phyloP scores from a whole-genome alignment of 2,329 filamentous ascomycete genomes.

The Periconia sp. region DNA sequence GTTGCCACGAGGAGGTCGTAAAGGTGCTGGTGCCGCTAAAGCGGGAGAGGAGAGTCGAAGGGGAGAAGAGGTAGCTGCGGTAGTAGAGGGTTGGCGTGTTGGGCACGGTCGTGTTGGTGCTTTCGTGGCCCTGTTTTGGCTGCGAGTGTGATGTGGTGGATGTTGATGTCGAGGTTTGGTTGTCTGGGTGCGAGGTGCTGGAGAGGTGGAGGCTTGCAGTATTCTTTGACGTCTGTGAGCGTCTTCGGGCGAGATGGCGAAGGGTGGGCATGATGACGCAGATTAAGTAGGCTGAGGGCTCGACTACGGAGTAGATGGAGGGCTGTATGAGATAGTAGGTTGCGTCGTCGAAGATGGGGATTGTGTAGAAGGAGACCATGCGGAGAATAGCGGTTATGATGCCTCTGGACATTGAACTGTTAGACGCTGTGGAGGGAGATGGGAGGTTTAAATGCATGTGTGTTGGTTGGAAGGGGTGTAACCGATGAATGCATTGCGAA shows the following conservation, averaged over 20 bases:
- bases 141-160: background rate
- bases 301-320: slow-evolving; percentile 5
- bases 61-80: background rate
- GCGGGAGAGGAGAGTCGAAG: background rate
- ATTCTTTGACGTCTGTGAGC: background rate
- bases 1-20: background rate
- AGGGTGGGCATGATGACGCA: slow-evolving; percentile 3
- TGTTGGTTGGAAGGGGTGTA: background rate
- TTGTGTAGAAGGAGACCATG: slow-evolving; percentile 1
- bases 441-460: background rate
- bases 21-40: background rate
- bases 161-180: background rate
- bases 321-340: slow-evolving; percentile 4
- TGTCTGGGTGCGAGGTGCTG: background rate
- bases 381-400: slow-evolving; percentile 3
- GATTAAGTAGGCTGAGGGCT: slow-evolving; percentile 5
- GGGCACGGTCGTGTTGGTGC: background rate
- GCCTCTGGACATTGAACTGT: background rate
- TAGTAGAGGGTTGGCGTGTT: background rate
- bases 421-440: background rate
- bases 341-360: slow-evolving; percentile 1
- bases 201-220: background rate
- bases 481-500: background rate
- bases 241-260: background rate
- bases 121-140: background rate